Percentiles rank a stretch among this genome's conserved stretches.
phyloP scores from a whole-genome alignment of 2,329 filamentous ascomycete species.

The Cladophialophora exuberans region DNA sequence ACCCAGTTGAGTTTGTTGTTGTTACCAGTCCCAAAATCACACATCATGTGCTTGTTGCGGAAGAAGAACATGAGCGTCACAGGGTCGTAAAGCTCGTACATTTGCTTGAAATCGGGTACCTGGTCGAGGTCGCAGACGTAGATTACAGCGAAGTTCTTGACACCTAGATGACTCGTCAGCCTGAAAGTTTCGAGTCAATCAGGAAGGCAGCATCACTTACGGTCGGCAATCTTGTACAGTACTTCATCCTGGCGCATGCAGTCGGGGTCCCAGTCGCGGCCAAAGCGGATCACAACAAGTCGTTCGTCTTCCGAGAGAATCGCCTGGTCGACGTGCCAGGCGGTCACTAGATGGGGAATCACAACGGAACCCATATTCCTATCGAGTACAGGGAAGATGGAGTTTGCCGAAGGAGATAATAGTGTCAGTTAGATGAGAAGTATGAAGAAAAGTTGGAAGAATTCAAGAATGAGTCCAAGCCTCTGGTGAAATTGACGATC shows the following conservation, averaged over 20 bases:
- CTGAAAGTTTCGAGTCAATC: no score
- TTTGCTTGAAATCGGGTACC: conserved; percentile 90
- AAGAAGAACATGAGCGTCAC: conserved; percentile 98
- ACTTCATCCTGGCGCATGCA: conserved; percentile 86
- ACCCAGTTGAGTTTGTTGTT: conserved; percentile 99
- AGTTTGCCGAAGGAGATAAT: neutral
- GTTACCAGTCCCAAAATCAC: conserved; percentile 95
- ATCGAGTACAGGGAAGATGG: no score
- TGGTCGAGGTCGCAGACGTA: conserved; percentile 93
- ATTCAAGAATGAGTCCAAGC: conserved; percentile 5
- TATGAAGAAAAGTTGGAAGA: neutral
- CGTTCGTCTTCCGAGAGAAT: conserved; percentile 90
- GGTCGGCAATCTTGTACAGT: conserved; percentile 89
- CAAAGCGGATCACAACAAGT: conserved; percentile 91
- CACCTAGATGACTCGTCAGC: no score
- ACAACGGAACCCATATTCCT: conserved; percentile 34
- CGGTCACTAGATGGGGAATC: conserved; percentile 84
- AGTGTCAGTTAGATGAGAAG: neutral
- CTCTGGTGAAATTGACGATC: neutral
- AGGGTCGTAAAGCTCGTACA: conserved; percentile 91
- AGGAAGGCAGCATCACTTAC: no score
- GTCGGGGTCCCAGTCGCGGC: conserved; percentile 73
- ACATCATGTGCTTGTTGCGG: conserved; percentile 79
- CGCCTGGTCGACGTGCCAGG: conserved; percentile 98
- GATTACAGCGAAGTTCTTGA: conserved; percentile 91